A percentile compares a stretch with the other conserved stretches of the same genome.
Conservation (phyloP, 345 rosid species). For the Microthlaspi erraticum region DNA sequence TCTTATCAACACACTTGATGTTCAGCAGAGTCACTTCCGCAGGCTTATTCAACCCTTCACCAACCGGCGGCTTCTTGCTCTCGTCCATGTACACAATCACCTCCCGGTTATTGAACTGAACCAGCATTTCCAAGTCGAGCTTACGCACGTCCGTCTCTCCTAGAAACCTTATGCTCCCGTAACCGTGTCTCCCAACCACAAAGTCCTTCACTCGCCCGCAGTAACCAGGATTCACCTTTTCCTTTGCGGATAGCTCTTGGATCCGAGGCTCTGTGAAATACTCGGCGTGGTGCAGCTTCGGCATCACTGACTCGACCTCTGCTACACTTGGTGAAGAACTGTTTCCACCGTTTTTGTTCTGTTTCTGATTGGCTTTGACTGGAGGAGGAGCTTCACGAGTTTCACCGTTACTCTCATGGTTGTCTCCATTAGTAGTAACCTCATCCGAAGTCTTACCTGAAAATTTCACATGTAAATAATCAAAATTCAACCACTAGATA, state of each 20-base stretch:
- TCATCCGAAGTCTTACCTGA: slow-evolving; percentile 53
- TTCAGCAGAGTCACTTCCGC: slow-evolving; percentile 95
- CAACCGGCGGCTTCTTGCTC: slow-evolving; percentile 84
- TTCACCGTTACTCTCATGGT: slow-evolving; percentile 53
- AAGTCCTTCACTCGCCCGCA: slow-evolving; percentile 79
- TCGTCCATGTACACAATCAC: slow-evolving; percentile 98
- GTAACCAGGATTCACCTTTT: slow-evolving; percentile 78
- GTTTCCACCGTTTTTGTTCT: slow-evolving; percentile 61
- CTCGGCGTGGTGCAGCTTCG: slow-evolving; percentile 78
- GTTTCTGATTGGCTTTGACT: slow-evolving; percentile 53
- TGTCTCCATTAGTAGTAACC: slow-evolving; percentile 50
- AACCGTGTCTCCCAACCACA: slow-evolving; percentile 84
- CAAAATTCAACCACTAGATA: slow-evolving; percentile 4
- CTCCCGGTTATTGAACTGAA: slow-evolving; percentile 87
- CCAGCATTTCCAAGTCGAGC: slow-evolving; percentile 78
- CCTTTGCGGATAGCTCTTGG: slow-evolving; percentile 93
- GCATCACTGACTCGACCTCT: slow-evolving; percentile 90
- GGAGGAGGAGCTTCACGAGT: slow-evolving; percentile 44
- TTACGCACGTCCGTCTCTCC: slow-evolving; percentile 88
- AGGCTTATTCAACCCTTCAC: slow-evolving; percentile 92
- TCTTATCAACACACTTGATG: slow-evolving; percentile 85
- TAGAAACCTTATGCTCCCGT: slow-evolving; percentile 81
- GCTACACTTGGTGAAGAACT: slow-evolving; percentile 66
- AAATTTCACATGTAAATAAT: slow-evolving; percentile 24
- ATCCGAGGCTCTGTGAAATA: slow-evolving; percentile 92